Evolutionary conservation across 805 yeast genomes (phyloP).

Genomic region (Ogataea methanolica): DNA sequence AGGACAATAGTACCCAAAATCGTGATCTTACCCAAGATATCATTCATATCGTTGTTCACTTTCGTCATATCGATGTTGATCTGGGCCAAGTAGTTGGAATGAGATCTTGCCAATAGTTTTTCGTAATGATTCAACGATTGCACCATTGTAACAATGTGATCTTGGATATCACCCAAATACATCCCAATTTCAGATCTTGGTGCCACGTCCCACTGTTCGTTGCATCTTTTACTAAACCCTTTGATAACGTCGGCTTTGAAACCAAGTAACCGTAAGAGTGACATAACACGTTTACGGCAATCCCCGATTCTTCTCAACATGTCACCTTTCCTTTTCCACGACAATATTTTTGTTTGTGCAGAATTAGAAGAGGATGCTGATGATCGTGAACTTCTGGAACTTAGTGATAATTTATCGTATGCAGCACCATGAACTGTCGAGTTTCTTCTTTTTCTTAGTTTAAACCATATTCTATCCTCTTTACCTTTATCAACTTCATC

Average conservation of each 20-base stretch:
- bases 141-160: slow-evolving; percentile 96
- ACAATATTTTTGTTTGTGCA: slow-evolving; percentile 41
- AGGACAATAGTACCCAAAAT: slow-evolving; percentile 91
- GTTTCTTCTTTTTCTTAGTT: slow-evolving; percentile 23
- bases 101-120: slow-evolving; percentile 89
- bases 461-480: slow-evolving; percentile 31
- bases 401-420: slow-evolving; percentile 4
- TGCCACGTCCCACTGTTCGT: slow-evolving; percentile 76
- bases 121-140: slow-evolving; percentile 93
- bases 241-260: slow-evolving; percentile 97
- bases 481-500: slow-evolving; percentile 39
- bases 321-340: slow-evolving; percentile 92
- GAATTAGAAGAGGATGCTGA: slow-evolving; percentile 22
- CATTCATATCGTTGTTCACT: slow-evolving; percentile 95
- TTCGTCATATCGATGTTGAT: slow-evolving; percentile 96
- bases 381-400: slow-evolving; percentile 14
- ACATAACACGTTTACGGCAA: slow-evolving; percentile 91
- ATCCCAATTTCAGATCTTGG: slow-evolving; percentile 86
- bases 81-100: slow-evolving; percentile 93
- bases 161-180: slow-evolving; percentile 95
- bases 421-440: slow-evolving; percentile 22
- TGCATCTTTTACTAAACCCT: slow-evolving; percentile 88
- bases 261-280: slow-evolving; percentile 75
- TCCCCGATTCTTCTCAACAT: slow-evolving; percentile 95
- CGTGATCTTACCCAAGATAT: slow-evolving; percentile 89